These are phyloP conservation scores for Pseudocercospora eumusae DNA, from an alignment of 2,329 filamentous ascomycete genomes.

Conservation along the genomic window DNA sequence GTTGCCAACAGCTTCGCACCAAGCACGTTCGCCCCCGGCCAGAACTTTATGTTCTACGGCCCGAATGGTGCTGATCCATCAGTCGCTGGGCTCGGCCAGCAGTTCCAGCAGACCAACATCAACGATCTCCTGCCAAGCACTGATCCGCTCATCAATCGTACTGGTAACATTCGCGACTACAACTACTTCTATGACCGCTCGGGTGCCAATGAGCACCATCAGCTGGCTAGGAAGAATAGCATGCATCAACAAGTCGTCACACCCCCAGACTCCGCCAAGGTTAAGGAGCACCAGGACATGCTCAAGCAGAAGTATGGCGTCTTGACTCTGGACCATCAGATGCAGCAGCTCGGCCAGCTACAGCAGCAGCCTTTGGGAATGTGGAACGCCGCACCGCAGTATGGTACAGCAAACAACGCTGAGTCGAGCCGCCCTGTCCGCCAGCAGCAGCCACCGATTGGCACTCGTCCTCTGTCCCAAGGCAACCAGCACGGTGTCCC, in stretches of 20 bases:
- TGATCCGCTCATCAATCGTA: constrained; percentile 9
- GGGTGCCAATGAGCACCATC: constrained; percentile 15
- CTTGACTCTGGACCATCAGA: background rate
- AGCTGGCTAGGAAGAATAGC: background rate
- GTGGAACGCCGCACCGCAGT: constrained; percentile 5
- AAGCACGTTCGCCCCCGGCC: constrained; percentile 4
- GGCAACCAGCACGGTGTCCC: constrained; percentile 13
- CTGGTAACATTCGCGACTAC: constrained; percentile 22
- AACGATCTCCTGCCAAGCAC: constrained; percentile 14
- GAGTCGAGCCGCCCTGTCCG: constrained; percentile 1
- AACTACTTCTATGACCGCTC: constrained; percentile 28
- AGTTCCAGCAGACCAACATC: constrained; percentile 13
- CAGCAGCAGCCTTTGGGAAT: background rate
- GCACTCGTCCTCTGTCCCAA: constrained; percentile 23
- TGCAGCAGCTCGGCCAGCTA: background rate
- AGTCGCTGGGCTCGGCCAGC: constrained; percentile 6
- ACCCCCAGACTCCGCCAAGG: constrained; percentile 12
- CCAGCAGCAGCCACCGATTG: constrained; percentile 23
- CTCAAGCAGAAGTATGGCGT: background rate
- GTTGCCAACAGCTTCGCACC: constrained; percentile 37
- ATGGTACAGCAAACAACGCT: background rate
- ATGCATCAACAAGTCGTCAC: background rate
- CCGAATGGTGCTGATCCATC: constrained; percentile 1
- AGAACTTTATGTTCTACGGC: constrained; percentile 21
- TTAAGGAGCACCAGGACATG: constrained; percentile 6